phyloP scores from a whole-genome alignment of 1,284 basidiomycete species.

The Hemileia vastatrix region DNA sequence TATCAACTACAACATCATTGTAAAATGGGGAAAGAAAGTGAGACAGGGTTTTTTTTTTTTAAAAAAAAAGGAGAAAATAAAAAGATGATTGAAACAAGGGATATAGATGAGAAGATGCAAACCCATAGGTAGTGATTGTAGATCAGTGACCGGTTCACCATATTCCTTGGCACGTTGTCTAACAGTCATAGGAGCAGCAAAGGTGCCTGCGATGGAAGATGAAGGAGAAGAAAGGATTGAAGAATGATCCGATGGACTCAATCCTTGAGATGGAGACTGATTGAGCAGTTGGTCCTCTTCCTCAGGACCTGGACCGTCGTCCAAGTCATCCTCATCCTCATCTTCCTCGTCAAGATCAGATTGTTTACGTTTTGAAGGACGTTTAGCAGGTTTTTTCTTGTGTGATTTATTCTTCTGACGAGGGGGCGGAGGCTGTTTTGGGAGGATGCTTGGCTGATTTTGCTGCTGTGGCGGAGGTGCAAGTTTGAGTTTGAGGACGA shows the following conservation, averaged over 20 bases:
- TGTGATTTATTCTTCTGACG: slow-evolving; percentile 8
- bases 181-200: slow-evolving; percentile 11
- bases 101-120: neutral
- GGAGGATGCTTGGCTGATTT: neutral
- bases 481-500: slow-evolving; percentile 23
- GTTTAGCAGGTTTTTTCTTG: neutral
- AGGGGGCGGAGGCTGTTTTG: neutral
- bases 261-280: slow-evolving; percentile 8
- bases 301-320: slow-evolving; percentile 1
- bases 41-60: neutral
- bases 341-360: slow-evolving; percentile 3
- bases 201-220: neutral
- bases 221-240: too few relatives aligned
- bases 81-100: neutral
- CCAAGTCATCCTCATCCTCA: slow-evolving; percentile 23
- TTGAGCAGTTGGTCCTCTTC: slow-evolving; percentile 1
- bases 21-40: neutral
- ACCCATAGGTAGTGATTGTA: slow-evolving; percentile 23
- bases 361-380: too few relatives aligned
- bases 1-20: slow-evolving; percentile 20
- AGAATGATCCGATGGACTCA: slow-evolving; percentile 9
- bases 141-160: slow-evolving; percentile 18
- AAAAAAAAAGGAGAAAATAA: neutral
- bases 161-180: slow-evolving; percentile 22
- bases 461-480: slow-evolving; percentile 8